These are phyloP conservation scores for Aethionema arabicum DNA, from an alignment of 345 rosid genomes.

Conservation along the genomic window DNA sequence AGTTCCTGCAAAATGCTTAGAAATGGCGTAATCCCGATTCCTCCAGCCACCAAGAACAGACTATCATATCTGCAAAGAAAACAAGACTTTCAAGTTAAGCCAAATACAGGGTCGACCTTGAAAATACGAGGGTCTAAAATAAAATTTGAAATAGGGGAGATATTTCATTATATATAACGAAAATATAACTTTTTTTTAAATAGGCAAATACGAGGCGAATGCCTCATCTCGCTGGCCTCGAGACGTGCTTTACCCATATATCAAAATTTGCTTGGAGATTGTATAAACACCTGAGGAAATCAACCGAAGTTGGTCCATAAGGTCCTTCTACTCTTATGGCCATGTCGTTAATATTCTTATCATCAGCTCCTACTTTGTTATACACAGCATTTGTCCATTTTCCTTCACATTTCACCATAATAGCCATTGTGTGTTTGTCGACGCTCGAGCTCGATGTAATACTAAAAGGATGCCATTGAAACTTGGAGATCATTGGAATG, in stretches of 20 bases:
- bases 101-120: no score
- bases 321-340: slow-evolving; percentile 75
- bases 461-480: slow-evolving; percentile 88
- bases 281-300: slow-evolving; percentile 56
- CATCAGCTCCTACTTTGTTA: slow-evolving; percentile 44
- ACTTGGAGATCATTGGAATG: slow-evolving; percentile 58
- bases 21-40: slow-evolving; percentile 84
- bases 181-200: no score
- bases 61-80: slow-evolving; percentile 57
- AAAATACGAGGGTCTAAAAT: no score
- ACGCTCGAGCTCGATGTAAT: slow-evolving; percentile 63
- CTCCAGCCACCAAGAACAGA: slow-evolving; percentile 74
- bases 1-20: slow-evolving; percentile 74
- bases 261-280: background rate
- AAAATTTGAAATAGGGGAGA: no score
- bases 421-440: slow-evolving; percentile 51
- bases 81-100: background rate
- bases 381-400: slow-evolving; percentile 66
- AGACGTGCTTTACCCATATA: background rate
- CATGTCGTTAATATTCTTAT: slow-evolving; percentile 39
- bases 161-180: no score
- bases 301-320: slow-evolving; percentile 68
- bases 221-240: no score
- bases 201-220: no score
- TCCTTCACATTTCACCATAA: slow-evolving; percentile 63